Evolutionary conservation across 805 yeast genomes (phyloP).

Genomic region (Cyberlindnera japonica): DNA sequence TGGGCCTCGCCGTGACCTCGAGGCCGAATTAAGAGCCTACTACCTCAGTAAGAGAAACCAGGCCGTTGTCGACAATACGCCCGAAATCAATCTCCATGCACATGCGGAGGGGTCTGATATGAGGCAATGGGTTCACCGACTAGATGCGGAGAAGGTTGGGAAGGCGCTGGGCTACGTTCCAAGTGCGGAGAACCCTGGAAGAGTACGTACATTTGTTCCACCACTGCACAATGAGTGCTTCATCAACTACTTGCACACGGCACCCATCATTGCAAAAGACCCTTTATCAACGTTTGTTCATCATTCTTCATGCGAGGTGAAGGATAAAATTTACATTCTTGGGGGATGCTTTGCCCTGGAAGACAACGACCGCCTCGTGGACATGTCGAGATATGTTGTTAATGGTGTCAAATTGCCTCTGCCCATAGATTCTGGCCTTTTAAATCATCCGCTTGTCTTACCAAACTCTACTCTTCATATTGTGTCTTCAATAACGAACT

Average conservation of each 20-base stretch:
- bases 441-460: conserved; percentile 40
- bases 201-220: conserved; percentile 2
- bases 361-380: conserved; percentile 26
- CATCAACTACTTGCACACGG: conserved; percentile 25
- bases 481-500: conserved; percentile 38
- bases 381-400: conserved; percentile 34
- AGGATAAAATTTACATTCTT: conserved; percentile 35
- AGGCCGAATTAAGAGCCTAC: not conserved
- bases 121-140: conserved; percentile 1
- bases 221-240: conserved; percentile 13
- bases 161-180: not conserved
- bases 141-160: not conserved
- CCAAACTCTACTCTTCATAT: conserved; percentile 37
- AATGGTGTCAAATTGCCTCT: conserved; percentile 43
- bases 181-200: not conserved
- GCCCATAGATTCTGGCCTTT: conserved; percentile 40
- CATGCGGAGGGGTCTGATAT: not conserved
- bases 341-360: conserved; percentile 40
- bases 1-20: not conserved
- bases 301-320: conserved; percentile 40
- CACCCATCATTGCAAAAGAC: conserved; percentile 36
- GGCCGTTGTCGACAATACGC: not conserved
- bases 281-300: conserved; percentile 42
- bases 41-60: not conserved
- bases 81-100: not conserved